Base-by-base conservation (phyloP, 1,139 yeast species). In the Kazachstania sp. region DNA sequence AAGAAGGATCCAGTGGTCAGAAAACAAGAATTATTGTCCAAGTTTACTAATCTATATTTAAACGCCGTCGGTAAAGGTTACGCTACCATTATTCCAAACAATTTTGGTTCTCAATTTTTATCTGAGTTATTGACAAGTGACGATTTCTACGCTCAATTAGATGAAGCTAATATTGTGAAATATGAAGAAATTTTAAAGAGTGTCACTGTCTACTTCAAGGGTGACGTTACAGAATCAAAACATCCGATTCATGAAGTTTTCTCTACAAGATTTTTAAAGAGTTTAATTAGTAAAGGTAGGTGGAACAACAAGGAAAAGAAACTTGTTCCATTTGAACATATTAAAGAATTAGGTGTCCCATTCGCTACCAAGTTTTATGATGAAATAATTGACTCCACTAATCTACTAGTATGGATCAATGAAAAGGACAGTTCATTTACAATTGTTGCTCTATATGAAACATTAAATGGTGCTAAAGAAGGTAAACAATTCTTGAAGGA, bases 1-100 rank as follows among this genome's bases (percentile, higher is more conserved):
- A 92, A 90, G 68, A 92, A 92, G 67, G 94, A 88, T 36, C 84
- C 82, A 62, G 81, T 76, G 7, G 81, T 75, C 51, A 81, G 96
- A 72, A 80, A 87, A 64, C 52, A 56, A 11, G 97, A 92, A 69
- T 70, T 88, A 46, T 70, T 81, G 45, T 71, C 73, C 47, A 77
- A 73, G 51, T 84, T 88, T 54, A 71, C 84, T 40, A 95, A 95
- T 34, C 59, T 77, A 48, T 72, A 87, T 51, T 76, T 84, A 59
- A 71, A 77, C 47, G 70, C 79, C 29, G 69, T 87, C 31, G 66
- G 71, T 37, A 72, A 76, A 39, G 65, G 73, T 45, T 70, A 75
- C 31, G 62, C 70, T 18, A 76, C 71, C 15, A 69, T 86, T 11
- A 71, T 88, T 50, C 68, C 72, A 16, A 86, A 83, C 51, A 84